Evolutionary conservation across 2,329 filamentous ascomycete genomes (phyloP), one percentile per base, ranked within the genome.

Genomic region (Paraconiothyrium brasiliense): DNA sequence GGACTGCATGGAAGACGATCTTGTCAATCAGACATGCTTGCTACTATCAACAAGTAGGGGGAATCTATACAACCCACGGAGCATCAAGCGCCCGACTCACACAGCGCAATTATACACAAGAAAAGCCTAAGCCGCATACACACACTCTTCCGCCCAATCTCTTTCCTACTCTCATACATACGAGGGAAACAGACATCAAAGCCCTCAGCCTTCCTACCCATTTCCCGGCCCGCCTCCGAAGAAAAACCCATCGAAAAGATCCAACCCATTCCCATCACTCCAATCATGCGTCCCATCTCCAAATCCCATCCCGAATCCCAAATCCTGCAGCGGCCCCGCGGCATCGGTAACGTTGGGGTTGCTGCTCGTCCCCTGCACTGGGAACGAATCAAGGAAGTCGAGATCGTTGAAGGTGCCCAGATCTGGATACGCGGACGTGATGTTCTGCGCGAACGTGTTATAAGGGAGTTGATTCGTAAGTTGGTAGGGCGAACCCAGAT

Each of bases 211-310:
- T 10, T 8, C 10, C 24, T 37, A 54, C 14, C 50, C 50, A 41
- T 54, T 54, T 22, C 50, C 50, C 13, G 50, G 50, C 20, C 54
- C 54, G n/a, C 54, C 54, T 2, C 54, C 54, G n/a, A 56, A 56
- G 43, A 56, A 56, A 74, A 92, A 92, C 0, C 88, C 87, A 71
- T 92, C 90, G 76, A 92, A 92, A 13, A 84, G 62, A 73, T 84
- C 82, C 39, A 82, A 71, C 7, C 78, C 76, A 56, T 74, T 76
- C 1, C 77, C 78, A 58, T 80, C 79, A 41, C 74, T 78, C 77
- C 78, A 90, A 69, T 90, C 89, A 67, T 90, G 87, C 72, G 88
- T 81, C 6, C 79, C 79, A 51, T 79, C 80, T 20, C 72, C 74
- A 56, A 79, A 76, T 1, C 71, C 77, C 77, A 80, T 78, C 27